Evolutionary conservation across 805 yeast genomes (phyloP), one percentile per base, ranked within the genome.

Genomic region (Isabelozyma gotoi): DNA sequence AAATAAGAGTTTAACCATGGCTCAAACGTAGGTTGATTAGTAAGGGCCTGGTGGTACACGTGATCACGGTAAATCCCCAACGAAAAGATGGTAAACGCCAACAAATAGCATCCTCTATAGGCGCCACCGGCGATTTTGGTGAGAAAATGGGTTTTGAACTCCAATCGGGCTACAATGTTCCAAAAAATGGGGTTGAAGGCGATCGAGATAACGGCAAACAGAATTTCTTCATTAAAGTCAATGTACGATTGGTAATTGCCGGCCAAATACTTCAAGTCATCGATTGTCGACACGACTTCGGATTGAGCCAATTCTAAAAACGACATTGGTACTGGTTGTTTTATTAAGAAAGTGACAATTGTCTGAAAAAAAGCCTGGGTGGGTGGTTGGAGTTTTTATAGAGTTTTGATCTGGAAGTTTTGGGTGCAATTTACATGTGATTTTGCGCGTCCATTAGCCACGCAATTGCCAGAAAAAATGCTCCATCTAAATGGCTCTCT

Each of bases 121-220:
- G 76, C 76, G 18, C 88, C 84, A 21, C 87, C 84, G 1, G 85
- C 76, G 16, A 87, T 48, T 55, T 85, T 88, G 16, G 98, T 88
- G 42, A 92, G 67, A 41, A 85, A 56, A 52, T 86, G 85, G 12
- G 88, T 81, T 46, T 80, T 80, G 74, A 88, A 88, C 62, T 94
- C 98, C 19, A 79, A 56, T 54, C 98, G 78, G 5, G 99, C 99
- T 17, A 80, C 95, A 45, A 85, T 76, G 63, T 94, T 94, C 99
- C 99, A 94, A 62, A 91, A 92, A 24, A 87, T 78, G 14, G 99
- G 99, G 63, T 94, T 94, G 78, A 94, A 91, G 12, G 84, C 82
- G 53, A 94, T 86, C 21, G 86, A 78, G 7, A 73, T 76, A 20
- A 88, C 60, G 4, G 92, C 80, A 45, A 45, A 63, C 29, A 48